A percentile compares a stretch with the other conserved stretches of the same genome.
These are phyloP conservation scores for Limonium bicolor DNA, from an alignment of 148 eudicot species.

Conservation along the genomic window DNA sequence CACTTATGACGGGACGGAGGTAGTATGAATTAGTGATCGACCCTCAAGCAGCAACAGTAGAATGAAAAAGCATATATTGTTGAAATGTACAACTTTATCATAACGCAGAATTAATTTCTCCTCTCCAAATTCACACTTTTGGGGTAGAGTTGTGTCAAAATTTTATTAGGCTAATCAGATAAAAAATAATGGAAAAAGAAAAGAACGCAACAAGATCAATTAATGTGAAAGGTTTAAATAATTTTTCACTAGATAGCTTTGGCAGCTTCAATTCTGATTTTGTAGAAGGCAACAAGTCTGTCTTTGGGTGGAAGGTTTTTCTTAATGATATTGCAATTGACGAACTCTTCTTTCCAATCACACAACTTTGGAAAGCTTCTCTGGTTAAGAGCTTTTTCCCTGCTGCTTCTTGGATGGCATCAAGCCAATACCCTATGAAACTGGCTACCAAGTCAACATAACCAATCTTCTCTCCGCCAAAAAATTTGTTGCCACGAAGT, in stretches of 20 bases:
- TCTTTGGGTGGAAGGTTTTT: conserved; percentile 21
- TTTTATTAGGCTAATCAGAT: too few species aligned
- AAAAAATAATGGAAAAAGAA: too few species aligned
- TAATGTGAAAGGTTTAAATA: too few species aligned
- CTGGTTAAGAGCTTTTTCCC: conserved; percentile 3
- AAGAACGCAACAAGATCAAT: too few species aligned
- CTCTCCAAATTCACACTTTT: too few species aligned
- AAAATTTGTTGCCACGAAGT: conserved; percentile 10
- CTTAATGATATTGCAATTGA: conserved; percentile 11
- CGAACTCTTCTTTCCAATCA: conserved; percentile 15
- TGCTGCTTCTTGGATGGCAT: conserved; percentile 4
- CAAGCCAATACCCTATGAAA: background rate
- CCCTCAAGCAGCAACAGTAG: too few species aligned
- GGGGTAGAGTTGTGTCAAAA: too few species aligned
- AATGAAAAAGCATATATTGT: too few species aligned
- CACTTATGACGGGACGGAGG: too few species aligned
- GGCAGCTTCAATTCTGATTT: conserved; percentile 5
- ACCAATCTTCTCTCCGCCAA: conserved; percentile 14
- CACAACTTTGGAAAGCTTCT: conserved; percentile 15
- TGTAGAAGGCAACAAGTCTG: conserved; percentile 3
- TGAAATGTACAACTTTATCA: too few species aligned
- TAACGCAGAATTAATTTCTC: too few species aligned
- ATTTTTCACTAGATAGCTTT: conserved; percentile 2
- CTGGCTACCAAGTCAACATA: conserved; percentile 14
- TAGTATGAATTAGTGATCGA: too few species aligned